Evolutionary conservation across 1,284 basidiomycete genomes (phyloP).

Genomic region (Ustanciosporium gigantosporum): DNA sequence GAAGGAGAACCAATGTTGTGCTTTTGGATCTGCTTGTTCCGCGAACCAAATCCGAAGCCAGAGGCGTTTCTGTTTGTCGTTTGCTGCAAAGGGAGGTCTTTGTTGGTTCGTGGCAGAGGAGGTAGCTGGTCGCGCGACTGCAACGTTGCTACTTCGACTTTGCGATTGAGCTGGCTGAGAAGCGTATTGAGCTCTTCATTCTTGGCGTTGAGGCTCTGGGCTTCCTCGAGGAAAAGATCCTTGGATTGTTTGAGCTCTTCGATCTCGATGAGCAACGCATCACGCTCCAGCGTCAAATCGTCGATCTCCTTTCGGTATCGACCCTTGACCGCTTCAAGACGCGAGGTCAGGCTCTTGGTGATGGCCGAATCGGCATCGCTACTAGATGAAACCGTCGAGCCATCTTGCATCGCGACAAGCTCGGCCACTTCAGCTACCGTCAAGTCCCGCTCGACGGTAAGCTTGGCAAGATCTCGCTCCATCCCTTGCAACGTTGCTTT

Average conservation of each 20-base stretch:
- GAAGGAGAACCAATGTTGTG: constrained; percentile 29
- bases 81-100: constrained; percentile 9
- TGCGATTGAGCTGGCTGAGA: constrained; percentile 67
- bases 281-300: constrained; percentile 79
- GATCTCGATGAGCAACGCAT: constrained; percentile 79
- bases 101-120: constrained; percentile 9
- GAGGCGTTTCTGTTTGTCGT: constrained; percentile 7
- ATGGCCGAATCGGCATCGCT: constrained; percentile 62
- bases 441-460: constrained; percentile 87
- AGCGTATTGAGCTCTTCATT: constrained; percentile 90
- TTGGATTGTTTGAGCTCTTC: constrained; percentile 82
- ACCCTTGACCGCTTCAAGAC: constrained; percentile 84
- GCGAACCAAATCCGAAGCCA: constrained; percentile 44
- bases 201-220: constrained; percentile 81
- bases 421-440: constrained; percentile 90
- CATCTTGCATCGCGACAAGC: constrained; percentile 73
- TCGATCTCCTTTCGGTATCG: constrained; percentile 85
- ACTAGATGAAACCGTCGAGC: constrained; percentile 1
- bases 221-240: constrained; percentile 86
- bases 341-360: constrained; percentile 76
- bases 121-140: constrained; percentile 24
- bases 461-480: constrained; percentile 81
- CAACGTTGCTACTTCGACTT: constrained; percentile 33
- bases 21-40: constrained; percentile 24
- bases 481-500: constrained; percentile 75